These are phyloP conservation scores for Rubia tinctorum DNA, from an alignment of 305 asterid genomes.

Conservation along the genomic window DNA sequence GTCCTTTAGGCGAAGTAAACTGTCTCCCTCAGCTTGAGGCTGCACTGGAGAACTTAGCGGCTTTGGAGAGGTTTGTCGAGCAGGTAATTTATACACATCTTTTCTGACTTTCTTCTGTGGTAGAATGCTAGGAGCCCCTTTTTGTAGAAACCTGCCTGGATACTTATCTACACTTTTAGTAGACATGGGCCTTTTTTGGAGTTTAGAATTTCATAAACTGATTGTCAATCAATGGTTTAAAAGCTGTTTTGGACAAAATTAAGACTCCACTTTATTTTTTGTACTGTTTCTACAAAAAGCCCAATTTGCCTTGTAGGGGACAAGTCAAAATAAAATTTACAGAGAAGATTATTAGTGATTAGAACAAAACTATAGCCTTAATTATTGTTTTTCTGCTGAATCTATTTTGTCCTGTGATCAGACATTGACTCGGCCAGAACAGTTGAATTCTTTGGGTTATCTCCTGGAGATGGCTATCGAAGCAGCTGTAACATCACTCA, in stretches of 20 bases:
- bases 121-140: not conserved
- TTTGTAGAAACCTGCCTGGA: not conserved
- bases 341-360: not conserved
- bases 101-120: not conserved
- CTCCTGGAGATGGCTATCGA: constrained; percentile 84
- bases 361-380: not conserved
- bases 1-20: constrained; percentile 49
- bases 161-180: not conserved
- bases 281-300: not conserved
- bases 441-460: constrained; percentile 56
- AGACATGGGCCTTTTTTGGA: not conserved
- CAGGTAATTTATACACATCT: constrained; percentile 54
- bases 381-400: constrained; percentile 9
- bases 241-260: not conserved
- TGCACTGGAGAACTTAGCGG: constrained; percentile 67
- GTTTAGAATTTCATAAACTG: not conserved
- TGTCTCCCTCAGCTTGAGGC: constrained; percentile 56
- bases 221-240: not conserved
- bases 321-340: not conserved
- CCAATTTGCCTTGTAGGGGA: not conserved
- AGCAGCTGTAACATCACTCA: constrained; percentile 76
- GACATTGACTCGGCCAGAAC: constrained; percentile 63
- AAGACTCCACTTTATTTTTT: not conserved
- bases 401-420: constrained; percentile 35
- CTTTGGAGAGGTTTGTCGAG: constrained; percentile 58